Percentiles rank a stretch among this genome's conserved stretches.
phyloP scores from a whole-genome alignment of 2,329 filamentous ascomycete species.

The Beauveria scarabaeidicola region DNA sequence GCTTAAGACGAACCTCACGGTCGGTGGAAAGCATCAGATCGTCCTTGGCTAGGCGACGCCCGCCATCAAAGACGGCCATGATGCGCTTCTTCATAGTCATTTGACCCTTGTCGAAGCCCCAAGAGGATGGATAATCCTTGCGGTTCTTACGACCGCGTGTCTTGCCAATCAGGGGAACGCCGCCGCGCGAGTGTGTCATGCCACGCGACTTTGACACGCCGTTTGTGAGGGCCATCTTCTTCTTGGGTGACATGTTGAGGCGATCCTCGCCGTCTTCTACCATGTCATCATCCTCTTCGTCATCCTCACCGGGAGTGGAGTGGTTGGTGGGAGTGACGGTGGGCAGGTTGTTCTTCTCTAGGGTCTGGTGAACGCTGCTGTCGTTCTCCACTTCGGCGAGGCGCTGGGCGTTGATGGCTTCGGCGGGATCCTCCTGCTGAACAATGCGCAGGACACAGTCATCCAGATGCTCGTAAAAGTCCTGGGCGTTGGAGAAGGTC shows the following conservation, averaged over 20 bases:
- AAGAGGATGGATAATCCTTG: conserved; percentile 86
- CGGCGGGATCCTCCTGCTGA: conserved; percentile 61
- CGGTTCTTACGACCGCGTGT: conserved; percentile 75
- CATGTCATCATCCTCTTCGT: conserved; percentile 40
- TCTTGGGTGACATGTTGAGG: conserved; percentile 40
- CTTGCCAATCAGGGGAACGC: conserved; percentile 50
- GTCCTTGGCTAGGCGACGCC: conserved; percentile 84
- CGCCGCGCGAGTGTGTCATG: conserved; percentile 70
- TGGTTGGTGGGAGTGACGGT: conserved; percentile 29
- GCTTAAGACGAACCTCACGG: conserved; percentile 81
- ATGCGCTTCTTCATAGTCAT: conserved; percentile 99
- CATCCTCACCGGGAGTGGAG: conserved; percentile 37
- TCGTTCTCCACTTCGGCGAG: conserved; percentile 59
- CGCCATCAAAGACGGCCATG: conserved; percentile 84
- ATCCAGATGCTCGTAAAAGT: conserved; percentile 96
- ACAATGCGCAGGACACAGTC: conserved; percentile 65
- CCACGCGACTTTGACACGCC: conserved; percentile 61
- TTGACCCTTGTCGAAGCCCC: conserved; percentile 85
- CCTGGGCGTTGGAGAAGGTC: conserved; percentile 87
- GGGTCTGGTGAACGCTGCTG: conserved; percentile 50
- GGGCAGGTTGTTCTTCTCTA: conserved; percentile 55
- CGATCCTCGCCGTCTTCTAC: conserved; percentile 47
- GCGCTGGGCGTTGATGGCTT: conserved; percentile 59
- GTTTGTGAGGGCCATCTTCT: conserved; percentile 46
- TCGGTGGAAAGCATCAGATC: conserved; percentile 98